phyloP scores from a whole-genome alignment of 345 rosid species.

The Heritiera littoralis region DNA sequence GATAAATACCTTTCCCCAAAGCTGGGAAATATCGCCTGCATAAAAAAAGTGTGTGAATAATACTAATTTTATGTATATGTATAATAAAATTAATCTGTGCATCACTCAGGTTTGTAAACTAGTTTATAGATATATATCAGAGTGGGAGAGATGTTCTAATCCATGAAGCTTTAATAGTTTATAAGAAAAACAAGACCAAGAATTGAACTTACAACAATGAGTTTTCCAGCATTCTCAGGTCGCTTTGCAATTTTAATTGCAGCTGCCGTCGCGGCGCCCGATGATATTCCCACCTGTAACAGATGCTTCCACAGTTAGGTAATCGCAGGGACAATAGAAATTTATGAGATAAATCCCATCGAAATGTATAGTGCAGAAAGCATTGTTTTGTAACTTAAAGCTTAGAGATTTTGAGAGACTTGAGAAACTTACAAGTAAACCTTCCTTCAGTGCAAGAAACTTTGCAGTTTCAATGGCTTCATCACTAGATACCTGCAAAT shows the following conservation, averaged over 20 bases:
- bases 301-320: background rate
- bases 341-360: background rate
- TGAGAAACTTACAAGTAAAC: constrained; percentile 64
- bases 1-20: constrained; percentile 78
- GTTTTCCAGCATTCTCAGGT: constrained; percentile 85
- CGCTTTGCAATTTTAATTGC: constrained; percentile 79
- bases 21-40: constrained; percentile 79
- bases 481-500: constrained; percentile 61
- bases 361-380: too few relatives aligned
- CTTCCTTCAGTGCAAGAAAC: constrained; percentile 78
- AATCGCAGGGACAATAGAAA: background rate
- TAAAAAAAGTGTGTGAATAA: background rate
- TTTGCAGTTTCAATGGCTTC: constrained; percentile 87
- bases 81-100: too few relatives aligned
- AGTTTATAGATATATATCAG: background rate
- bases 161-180: background rate
- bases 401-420: background rate
- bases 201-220: constrained; percentile 65
- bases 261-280: constrained; percentile 84
- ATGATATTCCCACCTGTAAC: constrained; percentile 85
- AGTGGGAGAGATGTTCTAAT: background rate
- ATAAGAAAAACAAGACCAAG: background rate
- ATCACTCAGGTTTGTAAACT: too few relatives aligned
- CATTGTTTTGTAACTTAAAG: background rate
- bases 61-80: too few relatives aligned